A percentile compares a stretch with the other conserved stretches of the same genome.
These are phyloP conservation scores for Apiotrichum veenhuisii DNA, from an alignment of 1,284 basidiomycete species.

Conservation along the genomic window DNA sequence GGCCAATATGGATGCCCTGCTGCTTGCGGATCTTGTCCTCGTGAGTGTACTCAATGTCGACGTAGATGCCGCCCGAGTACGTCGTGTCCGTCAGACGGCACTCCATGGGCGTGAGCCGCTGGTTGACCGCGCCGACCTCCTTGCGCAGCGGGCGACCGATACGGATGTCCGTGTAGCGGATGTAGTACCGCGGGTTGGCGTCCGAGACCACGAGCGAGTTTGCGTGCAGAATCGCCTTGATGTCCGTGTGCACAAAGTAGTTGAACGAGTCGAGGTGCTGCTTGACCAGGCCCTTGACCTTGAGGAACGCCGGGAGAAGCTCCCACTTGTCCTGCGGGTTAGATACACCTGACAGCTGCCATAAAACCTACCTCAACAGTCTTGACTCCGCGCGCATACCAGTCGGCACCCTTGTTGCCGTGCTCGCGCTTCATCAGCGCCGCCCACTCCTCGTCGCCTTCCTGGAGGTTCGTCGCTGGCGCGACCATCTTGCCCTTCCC, in stretches of 20 bases:
- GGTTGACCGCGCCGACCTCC: constrained; percentile 62
- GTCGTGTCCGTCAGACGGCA: constrained; percentile 95
- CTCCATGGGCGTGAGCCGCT: constrained; percentile 90
- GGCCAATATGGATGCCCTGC: constrained; percentile 82
- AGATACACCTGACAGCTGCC: not conserved
- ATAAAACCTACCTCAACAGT: constrained; percentile 51
- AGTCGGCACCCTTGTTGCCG: constrained; percentile 32
- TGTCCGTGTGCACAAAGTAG: constrained; percentile 96
- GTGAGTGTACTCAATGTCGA: constrained; percentile 92
- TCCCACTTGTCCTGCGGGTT: constrained; percentile 88
- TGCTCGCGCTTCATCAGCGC: constrained; percentile 44
- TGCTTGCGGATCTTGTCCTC: constrained; percentile 83
- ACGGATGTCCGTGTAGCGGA: constrained; percentile 93
- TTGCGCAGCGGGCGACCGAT: constrained; percentile 87
- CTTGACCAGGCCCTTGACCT: constrained; percentile 97
- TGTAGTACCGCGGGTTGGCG: constrained; percentile 94
- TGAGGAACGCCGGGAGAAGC: constrained; percentile 86
- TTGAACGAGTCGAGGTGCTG: constrained; percentile 99
- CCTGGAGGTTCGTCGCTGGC: constrained; percentile 17
- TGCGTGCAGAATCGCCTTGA: constrained; percentile 92
- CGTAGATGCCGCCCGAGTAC: constrained; percentile 89
- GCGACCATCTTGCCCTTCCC: not conserved
- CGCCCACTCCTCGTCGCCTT: constrained; percentile 45
- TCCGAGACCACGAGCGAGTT: constrained; percentile 93
- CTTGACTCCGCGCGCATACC: constrained; percentile 53